These are phyloP conservation scores for Euphorbia lathyris DNA, from an alignment of 345 rosid species.

Conservation along the genomic window DNA sequence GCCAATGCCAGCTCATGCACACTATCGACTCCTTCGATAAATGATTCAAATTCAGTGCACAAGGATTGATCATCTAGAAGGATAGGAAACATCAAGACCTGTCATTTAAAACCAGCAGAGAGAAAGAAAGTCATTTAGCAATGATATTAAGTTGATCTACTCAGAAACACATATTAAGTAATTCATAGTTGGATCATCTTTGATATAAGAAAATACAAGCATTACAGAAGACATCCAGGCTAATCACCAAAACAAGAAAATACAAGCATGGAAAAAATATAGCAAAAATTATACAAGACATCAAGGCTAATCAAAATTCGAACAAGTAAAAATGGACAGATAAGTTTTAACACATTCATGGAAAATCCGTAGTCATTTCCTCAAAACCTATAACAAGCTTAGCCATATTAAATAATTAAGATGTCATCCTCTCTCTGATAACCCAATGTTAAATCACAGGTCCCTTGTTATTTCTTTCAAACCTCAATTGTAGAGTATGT, in stretches of 20 bases:
- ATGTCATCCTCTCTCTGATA: not conserved
- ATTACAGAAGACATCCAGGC: too few relatives aligned
- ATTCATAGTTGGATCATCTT: not conserved
- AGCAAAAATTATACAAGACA: not conserved
- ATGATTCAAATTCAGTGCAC: slow-evolving; percentile 71
- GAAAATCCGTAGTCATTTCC: not conserved
- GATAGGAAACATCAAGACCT: slow-evolving; percentile 96
- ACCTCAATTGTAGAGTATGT: not conserved
- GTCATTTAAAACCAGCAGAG: slow-evolving; percentile 14
- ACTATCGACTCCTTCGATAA: slow-evolving; percentile 83
- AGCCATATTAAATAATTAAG: not conserved
- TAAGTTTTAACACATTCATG: not conserved
- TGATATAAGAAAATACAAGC: not conserved
- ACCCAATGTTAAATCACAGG: not conserved
- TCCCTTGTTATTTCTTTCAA: not conserved
- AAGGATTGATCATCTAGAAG: slow-evolving; percentile 76
- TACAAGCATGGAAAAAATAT: not conserved
- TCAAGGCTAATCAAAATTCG: not conserved
- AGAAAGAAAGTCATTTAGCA: not conserved
- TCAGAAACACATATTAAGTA: not conserved
- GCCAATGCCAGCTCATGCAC: slow-evolving; percentile 92
- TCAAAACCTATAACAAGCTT: not conserved
- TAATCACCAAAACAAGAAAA: too few relatives aligned
- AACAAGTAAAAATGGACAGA: not conserved
- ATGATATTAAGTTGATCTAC: not conserved